Evolutionary conservation across 306 rosid species (phyloP).

Genomic region (Ammopiptanthus mongolicus): DNA sequence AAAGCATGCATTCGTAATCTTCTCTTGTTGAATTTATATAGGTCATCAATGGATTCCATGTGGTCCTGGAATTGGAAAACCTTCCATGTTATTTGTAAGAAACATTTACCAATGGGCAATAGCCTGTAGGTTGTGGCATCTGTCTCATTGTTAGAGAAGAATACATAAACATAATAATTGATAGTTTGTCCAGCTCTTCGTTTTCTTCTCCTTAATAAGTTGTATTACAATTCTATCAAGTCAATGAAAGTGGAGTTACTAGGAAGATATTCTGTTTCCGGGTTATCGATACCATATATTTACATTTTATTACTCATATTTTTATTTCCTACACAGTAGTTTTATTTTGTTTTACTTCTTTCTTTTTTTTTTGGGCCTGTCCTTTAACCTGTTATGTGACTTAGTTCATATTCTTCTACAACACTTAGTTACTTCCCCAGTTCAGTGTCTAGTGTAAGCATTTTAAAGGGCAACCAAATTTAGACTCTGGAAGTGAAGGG

Average conservation of each 20-base stretch:
- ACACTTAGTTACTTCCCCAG: background rate
- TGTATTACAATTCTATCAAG: slow-evolving; percentile 4
- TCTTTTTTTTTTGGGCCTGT: background rate
- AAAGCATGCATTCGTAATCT: background rate
- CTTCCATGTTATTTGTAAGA: background rate
- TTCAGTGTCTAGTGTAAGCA: background rate
- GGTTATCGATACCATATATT: background rate
- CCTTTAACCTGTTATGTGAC: background rate
- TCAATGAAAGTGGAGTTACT: slow-evolving; percentile 4
- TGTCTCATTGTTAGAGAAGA: background rate
- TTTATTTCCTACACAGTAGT: background rate
- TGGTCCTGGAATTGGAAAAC: background rate
- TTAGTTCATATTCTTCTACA: background rate
- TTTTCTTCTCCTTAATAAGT: background rate
- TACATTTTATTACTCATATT: background rate
- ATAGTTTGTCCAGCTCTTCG: background rate
- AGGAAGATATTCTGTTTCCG: background rate
- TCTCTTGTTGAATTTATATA: background rate
- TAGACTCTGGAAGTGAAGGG: background rate
- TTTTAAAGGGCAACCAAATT: background rate
- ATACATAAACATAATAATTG: slow-evolving; percentile 3
- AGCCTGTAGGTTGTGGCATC: background rate
- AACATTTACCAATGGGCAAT: background rate
- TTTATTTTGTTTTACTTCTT: background rate
- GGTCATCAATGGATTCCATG: background rate